These are phyloP conservation scores for Ambrosia hybrid DNA, from an alignment of 140 eudicot genomes.

Conservation along the genomic window DNA sequence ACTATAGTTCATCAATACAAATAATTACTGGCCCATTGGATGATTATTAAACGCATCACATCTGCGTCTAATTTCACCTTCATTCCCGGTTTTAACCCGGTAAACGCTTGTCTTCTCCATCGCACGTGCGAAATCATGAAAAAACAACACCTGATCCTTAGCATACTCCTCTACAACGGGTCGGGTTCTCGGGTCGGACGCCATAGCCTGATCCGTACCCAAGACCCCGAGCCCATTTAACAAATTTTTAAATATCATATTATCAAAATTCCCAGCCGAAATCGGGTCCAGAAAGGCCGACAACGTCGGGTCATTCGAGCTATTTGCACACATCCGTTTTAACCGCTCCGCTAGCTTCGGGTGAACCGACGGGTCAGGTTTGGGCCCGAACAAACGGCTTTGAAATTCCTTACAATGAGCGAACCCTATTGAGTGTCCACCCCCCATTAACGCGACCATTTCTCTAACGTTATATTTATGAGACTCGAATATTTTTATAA, in stretches of 20 bases:
- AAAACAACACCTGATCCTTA: conserved; percentile 43
- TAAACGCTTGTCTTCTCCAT: conserved; percentile 62
- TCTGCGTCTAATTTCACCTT: conserved; percentile 61
- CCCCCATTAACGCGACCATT: conserved; percentile 53
- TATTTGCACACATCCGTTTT: conserved; percentile 42
- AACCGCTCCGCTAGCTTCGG: conserved; percentile 40
- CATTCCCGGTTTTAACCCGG: conserved; percentile 46
- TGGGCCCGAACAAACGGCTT: conserved; percentile 38
- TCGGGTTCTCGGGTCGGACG: conserved; percentile 55
- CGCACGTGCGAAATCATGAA: conserved; percentile 52
- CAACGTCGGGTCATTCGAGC: conserved; percentile 31
- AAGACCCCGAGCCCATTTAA: conserved; percentile 55
- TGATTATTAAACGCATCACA: conserved; percentile 56
- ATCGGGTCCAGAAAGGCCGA: conserved; percentile 54
- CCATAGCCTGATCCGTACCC: conserved; percentile 52
- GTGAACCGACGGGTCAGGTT: conserved; percentile 45
- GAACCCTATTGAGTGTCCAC: conserved; percentile 57
- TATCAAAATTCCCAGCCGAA: conserved; percentile 51
- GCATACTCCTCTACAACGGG: conserved; percentile 51
- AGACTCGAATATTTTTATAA: conserved; percentile 24
- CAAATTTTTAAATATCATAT: conserved; percentile 43
- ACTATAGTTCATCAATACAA: too few relatives aligned
- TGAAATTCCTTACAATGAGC: conserved; percentile 51
- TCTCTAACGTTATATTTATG: conserved; percentile 34
- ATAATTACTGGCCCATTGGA: conserved; percentile 1